Percentiles rank a stretch among this genome's conserved stretches.
Evolutionary conservation across 179 eudicot genomes (phyloP).

Genomic region (Nepenthes alata): DNA sequence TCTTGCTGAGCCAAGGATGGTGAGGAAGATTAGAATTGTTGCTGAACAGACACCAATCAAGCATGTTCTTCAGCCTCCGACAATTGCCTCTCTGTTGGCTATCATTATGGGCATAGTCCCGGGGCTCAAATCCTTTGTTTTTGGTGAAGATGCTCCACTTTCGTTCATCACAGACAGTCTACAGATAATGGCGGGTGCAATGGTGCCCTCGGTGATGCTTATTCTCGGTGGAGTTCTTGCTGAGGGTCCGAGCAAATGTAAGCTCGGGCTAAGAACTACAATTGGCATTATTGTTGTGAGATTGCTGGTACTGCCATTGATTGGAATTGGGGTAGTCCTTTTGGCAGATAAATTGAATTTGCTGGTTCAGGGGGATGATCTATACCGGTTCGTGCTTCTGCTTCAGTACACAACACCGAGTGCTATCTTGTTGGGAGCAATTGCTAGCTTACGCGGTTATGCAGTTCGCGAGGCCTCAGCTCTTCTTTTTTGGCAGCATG

Average conservation of each 20-base stretch:
- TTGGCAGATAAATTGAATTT: conserved; percentile 24
- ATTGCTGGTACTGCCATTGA: conserved; percentile 34
- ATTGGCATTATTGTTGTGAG: conserved; percentile 35
- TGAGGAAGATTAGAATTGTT: conserved; percentile 32
- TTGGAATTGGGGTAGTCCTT: conserved; percentile 33
- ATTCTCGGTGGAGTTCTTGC: conserved; percentile 47
- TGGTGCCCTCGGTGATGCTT: conserved; percentile 52
- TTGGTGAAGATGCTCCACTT: conserved; percentile 27
- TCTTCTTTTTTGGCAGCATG: conserved; percentile 46
- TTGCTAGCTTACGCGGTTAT: conserved; percentile 52
- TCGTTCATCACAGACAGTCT: conserved; percentile 35
- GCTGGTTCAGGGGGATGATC: conserved; percentile 30
- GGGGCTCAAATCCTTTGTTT: conserved; percentile 22
- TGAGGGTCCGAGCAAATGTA: conserved; percentile 40
- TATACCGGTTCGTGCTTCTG: conserved; percentile 37
- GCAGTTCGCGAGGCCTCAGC: conserved; percentile 46
- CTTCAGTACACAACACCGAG: conserved; percentile 47
- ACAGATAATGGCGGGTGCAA: conserved; percentile 31
- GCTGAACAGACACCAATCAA: conserved; percentile 46
- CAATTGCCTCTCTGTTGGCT: conserved; percentile 36
- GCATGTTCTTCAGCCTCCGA: conserved; percentile 43
- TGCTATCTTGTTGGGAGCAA: conserved; percentile 50
- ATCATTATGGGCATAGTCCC: conserved; percentile 38
- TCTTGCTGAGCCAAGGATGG: conserved; percentile 29
- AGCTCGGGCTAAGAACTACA: conserved; percentile 32